Evolutionary conservation across 352 stramenopile species (phyloP).

Genomic region (Phytophthora cryptogea): DNA sequence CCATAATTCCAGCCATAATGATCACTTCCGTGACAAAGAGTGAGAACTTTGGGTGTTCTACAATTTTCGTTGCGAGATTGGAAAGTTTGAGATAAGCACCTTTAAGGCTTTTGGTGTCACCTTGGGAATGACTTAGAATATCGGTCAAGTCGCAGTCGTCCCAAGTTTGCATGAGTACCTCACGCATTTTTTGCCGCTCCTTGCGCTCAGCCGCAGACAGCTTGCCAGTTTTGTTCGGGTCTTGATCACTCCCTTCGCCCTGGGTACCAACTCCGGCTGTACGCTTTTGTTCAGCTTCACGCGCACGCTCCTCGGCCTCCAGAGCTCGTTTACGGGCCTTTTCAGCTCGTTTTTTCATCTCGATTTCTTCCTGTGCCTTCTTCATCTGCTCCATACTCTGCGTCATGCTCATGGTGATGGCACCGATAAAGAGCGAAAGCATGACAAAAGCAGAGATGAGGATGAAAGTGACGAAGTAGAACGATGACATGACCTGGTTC

Average conservation of each 20-base stretch:
- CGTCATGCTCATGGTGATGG: conserved; percentile 92
- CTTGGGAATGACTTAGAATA: conserved; percentile 56
- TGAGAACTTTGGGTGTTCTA: conserved; percentile 60
- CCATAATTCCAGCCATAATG: conserved; percentile 70
- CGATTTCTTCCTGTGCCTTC: conserved; percentile 63
- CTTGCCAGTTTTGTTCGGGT: conserved; percentile 34
- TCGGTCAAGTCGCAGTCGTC: conserved; percentile 75
- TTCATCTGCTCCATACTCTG: conserved; percentile 91
- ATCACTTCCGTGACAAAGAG: conserved; percentile 84
- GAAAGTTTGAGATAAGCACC: conserved; percentile 57
- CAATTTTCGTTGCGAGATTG: conserved; percentile 46
- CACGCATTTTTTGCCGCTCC: conserved; percentile 75
- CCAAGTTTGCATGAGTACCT: conserved; percentile 77
- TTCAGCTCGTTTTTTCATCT: conserved; percentile 59
- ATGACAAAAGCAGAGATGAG: conserved; percentile 89
- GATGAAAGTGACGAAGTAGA: conserved; percentile 91
- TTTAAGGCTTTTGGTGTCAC: conserved; percentile 51
- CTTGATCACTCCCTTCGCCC: conserved; percentile 1
- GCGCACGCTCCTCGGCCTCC: conserved; percentile 51
- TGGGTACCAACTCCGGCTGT: conserved; percentile 18
- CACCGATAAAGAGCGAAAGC: conserved; percentile 90
- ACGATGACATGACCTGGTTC: conserved; percentile 59
- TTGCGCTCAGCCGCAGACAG: conserved; percentile 56
- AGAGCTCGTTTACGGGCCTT: conserved; percentile 60
- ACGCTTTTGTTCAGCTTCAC: conserved; percentile 44